Conservation (phyloP, 768 basidiomycete species). For the Tephrocybe sp. region DNA sequence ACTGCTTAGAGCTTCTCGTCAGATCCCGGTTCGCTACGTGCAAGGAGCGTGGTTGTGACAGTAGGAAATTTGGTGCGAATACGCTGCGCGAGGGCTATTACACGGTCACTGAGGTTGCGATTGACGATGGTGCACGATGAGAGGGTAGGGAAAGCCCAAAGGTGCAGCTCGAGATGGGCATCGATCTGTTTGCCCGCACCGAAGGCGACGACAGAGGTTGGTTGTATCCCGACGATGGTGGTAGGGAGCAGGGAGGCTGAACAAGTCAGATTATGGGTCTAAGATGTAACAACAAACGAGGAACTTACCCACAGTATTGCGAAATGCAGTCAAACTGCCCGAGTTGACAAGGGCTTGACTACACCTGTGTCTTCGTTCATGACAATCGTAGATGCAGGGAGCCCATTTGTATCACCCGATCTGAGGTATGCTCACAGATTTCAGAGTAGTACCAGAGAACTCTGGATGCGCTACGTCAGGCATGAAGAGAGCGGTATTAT, state of each 20-base stretch:
- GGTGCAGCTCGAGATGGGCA: slow-evolving; percentile 62
- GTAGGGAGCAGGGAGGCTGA: slow-evolving; percentile 74
- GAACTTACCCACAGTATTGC: slow-evolving; percentile 89
- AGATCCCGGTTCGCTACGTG: slow-evolving; percentile 1
- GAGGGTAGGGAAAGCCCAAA: slow-evolving; percentile 58
- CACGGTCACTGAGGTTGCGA: slow-evolving; percentile 52
- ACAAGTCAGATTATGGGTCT: too few relatives aligned
- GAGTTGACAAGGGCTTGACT: slow-evolving; percentile 78
- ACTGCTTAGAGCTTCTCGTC: slow-evolving; percentile 26
- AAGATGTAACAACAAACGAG: too few relatives aligned
- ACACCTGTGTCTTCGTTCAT: slow-evolving; percentile 69
- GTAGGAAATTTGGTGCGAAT: slow-evolving; percentile 24
- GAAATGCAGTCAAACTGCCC: slow-evolving; percentile 69
- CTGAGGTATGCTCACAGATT: slow-evolving; percentile 78
- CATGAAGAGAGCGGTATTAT: slow-evolving; percentile 79
- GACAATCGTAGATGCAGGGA: slow-evolving; percentile 78
- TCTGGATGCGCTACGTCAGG: slow-evolving; percentile 48
- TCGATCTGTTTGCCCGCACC: slow-evolving; percentile 74
- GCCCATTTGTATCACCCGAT: slow-evolving; percentile 45
- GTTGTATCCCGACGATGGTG: slow-evolving; percentile 46
- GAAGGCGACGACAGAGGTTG: slow-evolving; percentile 56
- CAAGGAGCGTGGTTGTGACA: slow-evolving; percentile 23
- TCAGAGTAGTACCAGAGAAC: slow-evolving; percentile 59
- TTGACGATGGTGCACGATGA: slow-evolving; percentile 59
- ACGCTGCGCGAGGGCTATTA: slow-evolving; percentile 32